Evolutionary conservation across 345 rosid species (phyloP), one percentile per base, ranked within the genome.

Genomic region (Melastoma malabathricum): DNA sequence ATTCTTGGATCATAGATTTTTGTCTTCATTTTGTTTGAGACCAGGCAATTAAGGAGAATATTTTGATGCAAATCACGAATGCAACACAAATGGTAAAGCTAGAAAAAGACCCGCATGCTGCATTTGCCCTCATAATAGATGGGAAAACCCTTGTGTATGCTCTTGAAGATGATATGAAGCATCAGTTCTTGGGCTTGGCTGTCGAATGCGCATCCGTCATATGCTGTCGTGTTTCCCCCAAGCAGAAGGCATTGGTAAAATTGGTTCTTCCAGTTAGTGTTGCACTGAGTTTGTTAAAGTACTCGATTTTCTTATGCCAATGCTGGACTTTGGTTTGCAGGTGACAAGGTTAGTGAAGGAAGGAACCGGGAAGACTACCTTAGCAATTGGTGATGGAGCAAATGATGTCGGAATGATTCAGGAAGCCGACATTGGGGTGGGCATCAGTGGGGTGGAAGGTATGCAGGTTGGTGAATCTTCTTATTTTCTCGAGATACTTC

Each of bases 351-450:
- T 93, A 68, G 99, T 93, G 45, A 93, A 85, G 79, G 83, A 88
- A 61, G 99, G 99, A 58, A 93, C 97, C 0, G 82, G 97, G 16
- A 88, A 69, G 77, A 88, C 97, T 38, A 93, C 97, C 46, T 60
- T 93, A 61, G 99, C 95, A 10, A 75, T 93, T 45, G 99, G 99
- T 58, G 99, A 93, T 65, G 99, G 99, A 58, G 99, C 99, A 22
- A 93, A 93, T 66, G 99, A 93, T 61, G 99, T 93, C 22, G 99
- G 99, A 49, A 93, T 93, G 99, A 93, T 93, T 68, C 95, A 93
- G 76, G 99, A 93, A 83, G 99, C 99, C 59, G 99, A 93, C 55
- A 93, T 93, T 58, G 99, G 99, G 61, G 82, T 93, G n/a, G 99
- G 99, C 64, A 93, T 93, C 70, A 88, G 99, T 65, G 99, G 99